Evolutionary conservation across 1,139 yeast species (phyloP), one percentile per base, ranked within the genome.

Genomic region (Kazachstania sp.): DNA sequence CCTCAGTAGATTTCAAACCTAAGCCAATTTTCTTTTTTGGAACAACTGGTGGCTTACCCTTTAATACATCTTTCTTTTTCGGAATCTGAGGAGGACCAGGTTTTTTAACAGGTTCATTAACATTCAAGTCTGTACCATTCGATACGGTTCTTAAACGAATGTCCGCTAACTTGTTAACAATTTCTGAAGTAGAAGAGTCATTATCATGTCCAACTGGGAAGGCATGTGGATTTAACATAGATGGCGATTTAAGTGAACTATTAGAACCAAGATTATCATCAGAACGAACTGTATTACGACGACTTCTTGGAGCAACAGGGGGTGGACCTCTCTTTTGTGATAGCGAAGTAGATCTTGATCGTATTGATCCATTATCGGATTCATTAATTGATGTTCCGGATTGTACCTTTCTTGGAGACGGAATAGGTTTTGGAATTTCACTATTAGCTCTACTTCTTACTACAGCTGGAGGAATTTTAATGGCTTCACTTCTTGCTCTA

Each of bases 71-170:
- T 19, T 48, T 48, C 46, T 45, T 48, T 30, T 29, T 29, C 4
- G 48, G 48, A 4, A 45, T 34, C 4, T 18, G 52, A 16, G 57
- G 52, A 11, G 63, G 57, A 12, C 58, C 53, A 15, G 35, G 30
- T 36, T 49, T 48, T 45, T 52, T 54, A 1, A 13, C 12, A 9
- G 47, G 3, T 4, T 9, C 12, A 1, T 16, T 18, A 11, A n/a
- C 18, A 11, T 23, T 9, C 28, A 9, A 23, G 2, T 23, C 28
- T 23, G 6, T 9, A 23, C 28, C 8, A n/a, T 28, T 47, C 48
- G 9, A 23, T 23, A 46, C 41, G n/a, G 43, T 49, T 28, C 48
- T 47, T 18, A 49, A 30, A n/a, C 44, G 46, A 9, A 49, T 39
- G 20, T 40, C 41, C 8, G 53, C 45, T 35, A 48, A 39, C 26